Evolutionary conservation across 352 stramenopile genomes (phyloP).

Genomic region (Phytophthora cryptogea): DNA sequence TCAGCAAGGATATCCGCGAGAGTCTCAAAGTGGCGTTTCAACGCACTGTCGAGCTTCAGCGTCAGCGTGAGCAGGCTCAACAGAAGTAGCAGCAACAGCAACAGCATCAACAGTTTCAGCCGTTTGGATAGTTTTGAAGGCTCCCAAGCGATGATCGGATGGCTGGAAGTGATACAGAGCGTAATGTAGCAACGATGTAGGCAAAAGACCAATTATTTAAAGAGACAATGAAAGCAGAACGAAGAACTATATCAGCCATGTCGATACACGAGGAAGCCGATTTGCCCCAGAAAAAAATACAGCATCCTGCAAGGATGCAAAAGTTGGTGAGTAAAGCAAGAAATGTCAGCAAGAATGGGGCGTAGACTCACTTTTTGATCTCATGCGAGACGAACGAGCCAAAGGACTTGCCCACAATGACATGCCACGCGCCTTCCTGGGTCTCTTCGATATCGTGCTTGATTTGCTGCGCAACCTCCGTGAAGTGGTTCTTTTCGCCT

Average conservation of each 20-base stretch:
- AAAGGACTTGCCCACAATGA: constrained; percentile 87
- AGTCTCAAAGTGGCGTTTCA: constrained; percentile 49
- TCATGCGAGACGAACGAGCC: constrained; percentile 87
- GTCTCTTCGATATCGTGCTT: constrained; percentile 79
- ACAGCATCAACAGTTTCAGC: constrained; percentile 20
- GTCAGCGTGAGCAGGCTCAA: constrained; percentile 13
- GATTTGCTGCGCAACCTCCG: constrained; percentile 78
- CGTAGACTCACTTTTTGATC: constrained; percentile 69
- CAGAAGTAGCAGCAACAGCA: constrained; percentile 26
- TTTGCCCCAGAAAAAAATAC: constrained; percentile 83
- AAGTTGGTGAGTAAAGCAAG: constrained; percentile 6
- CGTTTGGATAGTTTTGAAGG: constrained; percentile 23
- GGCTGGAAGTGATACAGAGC: too few relatives aligned
- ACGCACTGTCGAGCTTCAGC: constrained; percentile 34
- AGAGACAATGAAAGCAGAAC: constrained; percentile 11
- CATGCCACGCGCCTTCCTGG: constrained; percentile 75
- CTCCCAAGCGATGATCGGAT: not conserved
- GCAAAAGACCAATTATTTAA: constrained; percentile 46
- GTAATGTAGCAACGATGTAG: constrained; percentile 16
- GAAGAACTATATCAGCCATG: constrained; percentile 48
- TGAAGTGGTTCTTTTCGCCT: constrained; percentile 85
- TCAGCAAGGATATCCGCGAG: constrained; percentile 53
- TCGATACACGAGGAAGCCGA: constrained; percentile 79
- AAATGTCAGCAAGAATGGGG: not conserved
- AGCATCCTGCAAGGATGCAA: constrained; percentile 56